phyloP scores from a whole-genome alignment of 352 stramenopile species.

The Pythium pectinolyticum region DNA sequence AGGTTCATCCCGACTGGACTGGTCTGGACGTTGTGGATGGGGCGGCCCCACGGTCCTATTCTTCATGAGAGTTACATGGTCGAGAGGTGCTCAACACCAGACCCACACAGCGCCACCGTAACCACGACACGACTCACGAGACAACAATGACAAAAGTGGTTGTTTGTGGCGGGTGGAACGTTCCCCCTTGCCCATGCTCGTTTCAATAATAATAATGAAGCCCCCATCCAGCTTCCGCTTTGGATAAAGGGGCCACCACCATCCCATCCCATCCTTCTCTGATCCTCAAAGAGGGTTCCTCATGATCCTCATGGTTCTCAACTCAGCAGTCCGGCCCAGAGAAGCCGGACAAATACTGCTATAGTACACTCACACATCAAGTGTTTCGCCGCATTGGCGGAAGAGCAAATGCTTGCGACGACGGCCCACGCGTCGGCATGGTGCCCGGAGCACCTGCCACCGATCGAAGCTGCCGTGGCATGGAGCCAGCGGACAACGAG shows the following conservation, averaged over 20 bases:
- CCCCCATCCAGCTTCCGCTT: conserved; percentile 7
- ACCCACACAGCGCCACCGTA: no score
- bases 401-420: neutral
- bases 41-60: no score
- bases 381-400: neutral
- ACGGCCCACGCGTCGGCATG: neutral
- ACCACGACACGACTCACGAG: no score
- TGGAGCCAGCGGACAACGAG: neutral
- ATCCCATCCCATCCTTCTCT: conserved; percentile 11
- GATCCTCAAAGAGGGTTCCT: no score
- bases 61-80: no score
- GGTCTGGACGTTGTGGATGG: no score
- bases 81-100: no score
- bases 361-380: conserved; percentile 4
- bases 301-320: no score
- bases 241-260: conserved; percentile 7
- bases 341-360: no score
- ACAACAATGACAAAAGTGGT: no score
- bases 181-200: neutral
- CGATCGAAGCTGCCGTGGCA: neutral
- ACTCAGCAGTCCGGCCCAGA: no score
- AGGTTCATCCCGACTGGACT: no score
- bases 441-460: neutral
- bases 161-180: neutral
- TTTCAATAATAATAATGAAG: conserved; percentile 11